phyloP scores from a whole-genome alignment of 345 rosid genomes.

The Syzygium oleosum region DNA sequence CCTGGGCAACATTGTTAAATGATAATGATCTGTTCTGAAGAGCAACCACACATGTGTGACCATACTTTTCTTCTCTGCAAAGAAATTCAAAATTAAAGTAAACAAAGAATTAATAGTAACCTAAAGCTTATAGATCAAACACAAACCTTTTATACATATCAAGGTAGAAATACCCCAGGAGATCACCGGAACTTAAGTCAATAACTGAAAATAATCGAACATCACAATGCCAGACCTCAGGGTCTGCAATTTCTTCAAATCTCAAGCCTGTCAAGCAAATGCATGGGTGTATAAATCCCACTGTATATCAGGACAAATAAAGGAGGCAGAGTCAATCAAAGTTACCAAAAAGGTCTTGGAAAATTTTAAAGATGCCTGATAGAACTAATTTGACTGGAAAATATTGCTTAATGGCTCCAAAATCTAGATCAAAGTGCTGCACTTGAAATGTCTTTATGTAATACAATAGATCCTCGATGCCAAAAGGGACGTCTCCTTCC shows the following conservation, averaged over 20 bases:
- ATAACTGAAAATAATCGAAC: constrained; percentile 63
- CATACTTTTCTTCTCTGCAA: constrained; percentile 83
- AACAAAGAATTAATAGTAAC: background rate
- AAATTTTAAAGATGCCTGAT: constrained; percentile 78
- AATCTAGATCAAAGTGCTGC: constrained; percentile 73
- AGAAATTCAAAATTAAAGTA: constrained; percentile 5
- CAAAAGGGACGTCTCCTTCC: constrained; percentile 83
- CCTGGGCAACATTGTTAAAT: constrained; percentile 56
- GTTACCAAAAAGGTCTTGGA: constrained; percentile 90
- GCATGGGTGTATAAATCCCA: background rate
- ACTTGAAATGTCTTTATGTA: constrained; percentile 75
- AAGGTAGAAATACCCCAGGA: constrained; percentile 83
- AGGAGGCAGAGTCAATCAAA: background rate
- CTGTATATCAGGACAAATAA: background rate
- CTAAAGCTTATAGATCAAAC: background rate
- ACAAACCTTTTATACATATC: constrained; percentile 69
- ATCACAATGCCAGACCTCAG: constrained; percentile 72
- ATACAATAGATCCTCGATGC: constrained; percentile 75
- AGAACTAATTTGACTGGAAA: constrained; percentile 83
- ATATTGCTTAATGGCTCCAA: constrained; percentile 65
- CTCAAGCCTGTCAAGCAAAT: constrained; percentile 48
- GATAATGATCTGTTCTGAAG: constrained; percentile 76
- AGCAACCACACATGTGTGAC: constrained; percentile 72
- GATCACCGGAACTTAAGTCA: constrained; percentile 74
- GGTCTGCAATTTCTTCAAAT: constrained; percentile 60